Conservation (phyloP, 371 early-diverging fungal genomes). For the Sporodiniella umbellata region DNA sequence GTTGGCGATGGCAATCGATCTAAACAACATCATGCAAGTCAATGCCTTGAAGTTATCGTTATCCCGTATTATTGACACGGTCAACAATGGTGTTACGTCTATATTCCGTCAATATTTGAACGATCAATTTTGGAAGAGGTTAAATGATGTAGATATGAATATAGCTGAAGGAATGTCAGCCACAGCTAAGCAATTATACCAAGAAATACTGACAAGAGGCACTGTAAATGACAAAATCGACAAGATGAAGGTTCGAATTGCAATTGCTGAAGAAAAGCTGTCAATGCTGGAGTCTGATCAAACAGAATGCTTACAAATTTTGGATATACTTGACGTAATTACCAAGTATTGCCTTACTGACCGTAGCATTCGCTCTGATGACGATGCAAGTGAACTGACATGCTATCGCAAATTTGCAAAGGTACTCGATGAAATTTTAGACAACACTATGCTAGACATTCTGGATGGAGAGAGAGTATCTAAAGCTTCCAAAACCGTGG, state of each 20-base stretch:
- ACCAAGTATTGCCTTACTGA: slow-evolving; percentile 9
- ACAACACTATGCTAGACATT: slow-evolving; percentile 9
- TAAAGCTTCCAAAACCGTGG: slow-evolving; percentile 4
- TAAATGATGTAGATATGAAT: slow-evolving; percentile 8
- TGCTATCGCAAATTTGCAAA: slow-evolving; percentile 15
- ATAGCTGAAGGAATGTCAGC: slow-evolving; percentile 13
- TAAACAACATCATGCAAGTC: slow-evolving; percentile 12
- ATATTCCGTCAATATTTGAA: slow-evolving; percentile 13
- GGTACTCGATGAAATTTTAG: slow-evolving; percentile 13
- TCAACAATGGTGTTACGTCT: slow-evolving; percentile 9
- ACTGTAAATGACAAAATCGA: slow-evolving; percentile 9
- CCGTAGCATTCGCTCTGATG: slow-evolving; percentile 4
- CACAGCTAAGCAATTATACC: slow-evolving; percentile 10
- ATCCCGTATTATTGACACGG: slow-evolving; percentile 16
- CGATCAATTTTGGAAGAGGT: slow-evolving; percentile 3
- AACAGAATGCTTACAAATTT: slow-evolving; percentile 8
- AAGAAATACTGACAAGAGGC: slow-evolving; percentile 9
- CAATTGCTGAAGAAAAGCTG: slow-evolving; percentile 11
- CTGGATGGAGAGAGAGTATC: slow-evolving; percentile 11
- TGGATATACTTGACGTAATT: slow-evolving; percentile 10
- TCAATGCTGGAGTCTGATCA: slow-evolving; percentile 10
- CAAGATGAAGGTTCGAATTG: slow-evolving; percentile 10
- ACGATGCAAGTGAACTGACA: slow-evolving; percentile 13
- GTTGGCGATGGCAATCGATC: slow-evolving; percentile 11
- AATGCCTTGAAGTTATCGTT: slow-evolving; percentile 15